These are phyloP conservation scores for Globisporangium abappressorium DNA, from an alignment of 352 stramenopile species.

Conservation along the genomic window DNA sequence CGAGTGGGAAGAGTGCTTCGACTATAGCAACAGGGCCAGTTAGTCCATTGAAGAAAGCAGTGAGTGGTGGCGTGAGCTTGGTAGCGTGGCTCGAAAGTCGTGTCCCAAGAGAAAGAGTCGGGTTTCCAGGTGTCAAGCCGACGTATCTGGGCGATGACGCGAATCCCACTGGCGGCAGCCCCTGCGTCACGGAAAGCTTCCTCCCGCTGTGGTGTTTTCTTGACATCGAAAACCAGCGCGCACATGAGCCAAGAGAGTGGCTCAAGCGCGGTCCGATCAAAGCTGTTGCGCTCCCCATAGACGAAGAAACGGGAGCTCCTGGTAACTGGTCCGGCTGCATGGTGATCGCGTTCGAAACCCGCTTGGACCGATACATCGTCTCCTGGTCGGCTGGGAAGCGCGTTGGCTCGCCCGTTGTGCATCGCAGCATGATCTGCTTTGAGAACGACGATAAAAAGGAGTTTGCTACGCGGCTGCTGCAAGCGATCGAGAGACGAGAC, in stretches of 20 bases:
- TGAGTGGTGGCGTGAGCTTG: constrained; percentile 18
- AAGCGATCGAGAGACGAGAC: constrained; percentile 38
- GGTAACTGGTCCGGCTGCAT: constrained; percentile 78
- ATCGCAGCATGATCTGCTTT: constrained; percentile 58
- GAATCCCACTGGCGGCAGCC: neutral
- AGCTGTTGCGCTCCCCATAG: constrained; percentile 58
- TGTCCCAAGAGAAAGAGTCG: constrained; percentile 40
- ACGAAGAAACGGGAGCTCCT: constrained; percentile 44
- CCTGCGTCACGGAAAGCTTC: constrained; percentile 45
- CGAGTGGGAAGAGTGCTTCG: neutral
- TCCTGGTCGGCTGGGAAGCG: constrained; percentile 75
- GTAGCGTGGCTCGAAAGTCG: constrained; percentile 48
- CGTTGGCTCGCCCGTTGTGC: constrained; percentile 62
- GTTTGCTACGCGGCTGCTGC: constrained; percentile 45
- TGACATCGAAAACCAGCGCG: constrained; percentile 33
- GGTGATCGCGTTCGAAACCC: constrained; percentile 61
- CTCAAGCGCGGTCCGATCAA: constrained; percentile 42
- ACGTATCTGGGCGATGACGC: neutral
- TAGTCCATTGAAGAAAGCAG: constrained; percentile 17
- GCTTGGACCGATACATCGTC: constrained; percentile 52
- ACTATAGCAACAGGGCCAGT: neutral
- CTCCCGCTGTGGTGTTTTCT: constrained; percentile 76
- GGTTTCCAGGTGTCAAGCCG: constrained; percentile 36
- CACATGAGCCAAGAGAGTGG: constrained; percentile 22
- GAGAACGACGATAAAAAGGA: constrained; percentile 46